Evolutionary conservation across 129 eudicot genomes (phyloP), one percentile per base, ranked within the genome.

Genomic region (Cynara cardunculus): DNA sequence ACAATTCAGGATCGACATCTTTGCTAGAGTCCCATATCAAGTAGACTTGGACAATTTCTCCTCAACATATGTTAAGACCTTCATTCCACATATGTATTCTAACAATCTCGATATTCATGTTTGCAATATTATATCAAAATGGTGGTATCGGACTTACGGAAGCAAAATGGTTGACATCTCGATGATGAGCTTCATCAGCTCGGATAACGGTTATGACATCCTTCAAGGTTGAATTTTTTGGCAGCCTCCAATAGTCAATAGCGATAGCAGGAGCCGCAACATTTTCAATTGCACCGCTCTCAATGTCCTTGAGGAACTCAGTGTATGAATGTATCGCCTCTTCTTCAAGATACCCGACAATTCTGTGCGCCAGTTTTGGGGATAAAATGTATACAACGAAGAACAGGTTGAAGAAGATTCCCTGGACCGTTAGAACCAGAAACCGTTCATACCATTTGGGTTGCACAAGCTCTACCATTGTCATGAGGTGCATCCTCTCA

Each of bases 181-280:
- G 94, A 83, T 95, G 99, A 77, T 95, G 99, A 89, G 99, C 99
- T 88, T 95, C 99, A 84, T 95, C 99, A 82, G 99, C 99, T 72
- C 99, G 91, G 46, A 95, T 92, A 11, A 95, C 99, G 37, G 82
- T 89, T 25, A 95, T 90, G 72, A 95, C 97, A 89, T 92, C 97
- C 84, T 87, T 95, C 72, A 95, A 82, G 62, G 90, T 95, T 12
- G 99, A 90, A 75, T 92, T 88, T 80, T 90, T 90, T 10, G 97
- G 99, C 79, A 95, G 87, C 69, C 97, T 92, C 99, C 97, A 95
- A 84, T 95, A 92, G 74, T 95, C 99, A 18, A 90, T 89, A 4
- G 99, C 97, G 31, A 95, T 95, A 41, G 97, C 97, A 77, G 99
- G 99, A 76, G 99, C 99, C 0, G 97, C 81, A 71, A 92, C 91